Evolutionary conservation across 306 rosid genomes (phyloP), one percentile per base, ranked within the genome.

Genomic region (Vicia faba): DNA sequence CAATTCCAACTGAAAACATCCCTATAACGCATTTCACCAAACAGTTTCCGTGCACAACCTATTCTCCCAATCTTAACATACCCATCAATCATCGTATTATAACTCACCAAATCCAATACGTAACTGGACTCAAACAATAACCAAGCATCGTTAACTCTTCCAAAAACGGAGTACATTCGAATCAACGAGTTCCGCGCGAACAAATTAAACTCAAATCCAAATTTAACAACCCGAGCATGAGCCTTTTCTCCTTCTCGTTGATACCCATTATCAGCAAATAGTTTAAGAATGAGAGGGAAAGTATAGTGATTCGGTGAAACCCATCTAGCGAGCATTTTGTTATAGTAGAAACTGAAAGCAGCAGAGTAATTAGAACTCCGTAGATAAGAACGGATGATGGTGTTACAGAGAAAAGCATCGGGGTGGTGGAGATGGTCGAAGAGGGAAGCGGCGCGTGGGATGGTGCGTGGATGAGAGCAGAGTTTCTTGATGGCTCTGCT

Each of bases 11-110:
- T 82, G 11, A 80, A 71, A 53, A 57, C 48, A 69, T 86, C 92
- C 62, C 84, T 81, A 20, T 61, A 78, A 9, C 73, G 62, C 87
- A 87, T 87, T 19, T 69, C 82, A 26, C 80, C 81, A 18, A 87
- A 87, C 68, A 84, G 33, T 4, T 67, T 8, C 3, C 81, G 82
- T 0, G 89, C 92, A 66, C 33, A 39, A 7, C 69, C 26, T 3
- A 68, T 71, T 8, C 54, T 78, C 18, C 82, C 79, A 29, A 72
- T 80, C 69, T 82, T 86, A 14, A 79, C 79, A 66, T 63, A 81
- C 48, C 92, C 92, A 59, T 82, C 77, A 50, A 86, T 71, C 90
- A 89, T 81, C 2, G 92, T 83, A 33, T 80, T 86, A 76, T 85
- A 89, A 73, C 87, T 76, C 38, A 89, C 81, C 80, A 89, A 85